These are phyloP conservation scores for Lizonia empirigonia DNA, from an alignment of 2,329 filamentous ascomycete genomes.

Conservation along the genomic window DNA sequence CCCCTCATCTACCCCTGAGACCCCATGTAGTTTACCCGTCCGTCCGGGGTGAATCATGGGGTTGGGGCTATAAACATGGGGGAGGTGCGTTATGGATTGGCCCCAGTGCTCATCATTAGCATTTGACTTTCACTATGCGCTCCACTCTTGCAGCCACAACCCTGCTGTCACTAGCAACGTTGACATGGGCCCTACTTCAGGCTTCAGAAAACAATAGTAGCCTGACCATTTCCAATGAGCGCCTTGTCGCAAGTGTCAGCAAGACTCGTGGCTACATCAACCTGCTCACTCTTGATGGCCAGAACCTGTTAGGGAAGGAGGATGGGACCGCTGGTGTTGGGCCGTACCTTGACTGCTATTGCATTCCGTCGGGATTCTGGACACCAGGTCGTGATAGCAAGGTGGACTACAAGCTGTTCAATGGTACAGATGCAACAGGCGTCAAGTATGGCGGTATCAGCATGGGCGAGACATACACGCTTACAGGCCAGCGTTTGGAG, in stretches of 20 bases:
- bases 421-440: slow-evolving; percentile 56
- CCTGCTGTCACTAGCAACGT: slow-evolving; percentile 19
- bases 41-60: slow-evolving; percentile 21
- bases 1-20: slow-evolving; percentile 24
- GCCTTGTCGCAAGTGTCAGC: slow-evolving; percentile 52
- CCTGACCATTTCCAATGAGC: slow-evolving; percentile 53
- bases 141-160: slow-evolving; percentile 7
- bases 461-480: slow-evolving; percentile 63
- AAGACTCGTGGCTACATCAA: slow-evolving; percentile 53
- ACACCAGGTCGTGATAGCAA: slow-evolving; percentile 59
- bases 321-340: slow-evolving; percentile 41
- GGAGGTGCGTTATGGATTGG: neutral
- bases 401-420: slow-evolving; percentile 49
- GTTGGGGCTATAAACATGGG: slow-evolving; percentile 6
- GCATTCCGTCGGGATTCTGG: slow-evolving; percentile 57
- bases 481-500: slow-evolving; percentile 63
- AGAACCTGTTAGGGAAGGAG: slow-evolving; percentile 36
- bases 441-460: slow-evolving; percentile 63
- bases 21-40: slow-evolving; percentile 27
- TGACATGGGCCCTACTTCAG: slow-evolving; percentile 23
- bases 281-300: slow-evolving; percentile 53
- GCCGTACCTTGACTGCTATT: slow-evolving; percentile 39
- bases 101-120: neutral
- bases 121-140: slow-evolving; percentile 21
- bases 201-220: slow-evolving; percentile 27